Base-by-base conservation (phyloP, 495 filamentous ascomycete genomes). In the Penicillium verhagenii region DNA sequence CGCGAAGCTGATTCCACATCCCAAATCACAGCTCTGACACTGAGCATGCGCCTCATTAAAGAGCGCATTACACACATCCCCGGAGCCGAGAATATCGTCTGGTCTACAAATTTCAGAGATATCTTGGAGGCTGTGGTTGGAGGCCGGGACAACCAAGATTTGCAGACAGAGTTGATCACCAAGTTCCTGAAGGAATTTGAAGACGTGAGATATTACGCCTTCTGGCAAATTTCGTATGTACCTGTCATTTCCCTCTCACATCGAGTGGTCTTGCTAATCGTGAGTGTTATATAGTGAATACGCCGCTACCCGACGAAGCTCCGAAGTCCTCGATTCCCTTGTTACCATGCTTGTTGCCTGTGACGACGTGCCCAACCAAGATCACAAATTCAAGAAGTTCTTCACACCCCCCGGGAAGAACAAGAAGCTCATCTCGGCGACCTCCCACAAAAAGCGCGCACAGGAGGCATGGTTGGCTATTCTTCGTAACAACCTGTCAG, bases 391-490 rank as follows among this genome's bases (percentile, higher is more conserved):
- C 35, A 75, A 85, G 53, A 75, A 79, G 49, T 90, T 91, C 72
- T 90, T 86, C 33, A 79, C 80, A 19, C 73, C 79, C 14, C 71
- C 86, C 38, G 89, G 85, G 66, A 84, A 82, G 56, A 82, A 83
- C 50, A 77, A 79, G 62, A 71, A 69, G 10, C n/a, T 76, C 26
- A 23, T 65, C 47, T 73, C 75, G 18, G 60, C 66, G 35, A 65
- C 66, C 54, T 56, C 70, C 4, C 77, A 80, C 54, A 78, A 80
- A 58, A 79, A 77, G 54, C 72, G 70, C 47, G 88, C 87, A 0
- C 92, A 97, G 68, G 86, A 89, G 44, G 87, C 90, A 21, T 96
- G 92, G 92, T 70, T 96, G 16, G 79, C 86, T 20, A 66, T 96
- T 24, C 82, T 99, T 47, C 77, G 79, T n/a, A 85, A 53, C 78